phyloP scores from a whole-genome alignment of 2,329 filamentous ascomycete species.

The Cadophora sp. region DNA sequence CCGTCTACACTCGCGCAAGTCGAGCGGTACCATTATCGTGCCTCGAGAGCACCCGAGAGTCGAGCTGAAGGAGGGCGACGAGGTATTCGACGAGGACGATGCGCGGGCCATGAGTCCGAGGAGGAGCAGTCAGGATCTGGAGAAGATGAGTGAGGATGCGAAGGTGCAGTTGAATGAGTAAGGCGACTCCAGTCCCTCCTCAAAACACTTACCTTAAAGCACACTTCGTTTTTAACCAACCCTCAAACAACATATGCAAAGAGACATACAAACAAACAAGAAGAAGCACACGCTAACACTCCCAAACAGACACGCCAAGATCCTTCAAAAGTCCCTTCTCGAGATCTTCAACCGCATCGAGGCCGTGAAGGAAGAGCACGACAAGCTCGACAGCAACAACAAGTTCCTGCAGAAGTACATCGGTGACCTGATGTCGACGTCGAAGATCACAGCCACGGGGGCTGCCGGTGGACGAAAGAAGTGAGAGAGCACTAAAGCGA shows the following conservation, averaged over 20 bases:
- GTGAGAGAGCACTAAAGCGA: background rate
- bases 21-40: conserved; percentile 83
- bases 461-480: conserved; percentile 41
- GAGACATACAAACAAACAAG: conserved; percentile 22
- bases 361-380: conserved; percentile 90
- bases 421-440: conserved; percentile 90
- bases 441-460: conserved; percentile 67
- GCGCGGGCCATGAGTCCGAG: conserved; percentile 94
- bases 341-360: conserved; percentile 94
- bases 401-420: conserved; percentile 98
- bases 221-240: no score
- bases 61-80: conserved; percentile 73
- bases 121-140: conserved; percentile 87
- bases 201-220: no score
- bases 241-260: background rate
- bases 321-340: conserved; percentile 86
- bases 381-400: conserved; percentile 96
- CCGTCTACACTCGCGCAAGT: conserved; percentile 74
- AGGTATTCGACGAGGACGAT: conserved; percentile 78
- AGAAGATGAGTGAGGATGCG: conserved; percentile 84
- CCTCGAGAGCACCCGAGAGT: conserved; percentile 77
- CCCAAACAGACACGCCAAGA: conserved; percentile 77
- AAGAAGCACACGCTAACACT: conserved; percentile 15
- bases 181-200: conserved; percentile 47
- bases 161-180: conserved; percentile 65